Evolutionary conservation across 2,329 filamentous ascomycete genomes (phyloP), one percentile per base, ranked within the genome.

Genomic region (Grosmannia huntii): DNA sequence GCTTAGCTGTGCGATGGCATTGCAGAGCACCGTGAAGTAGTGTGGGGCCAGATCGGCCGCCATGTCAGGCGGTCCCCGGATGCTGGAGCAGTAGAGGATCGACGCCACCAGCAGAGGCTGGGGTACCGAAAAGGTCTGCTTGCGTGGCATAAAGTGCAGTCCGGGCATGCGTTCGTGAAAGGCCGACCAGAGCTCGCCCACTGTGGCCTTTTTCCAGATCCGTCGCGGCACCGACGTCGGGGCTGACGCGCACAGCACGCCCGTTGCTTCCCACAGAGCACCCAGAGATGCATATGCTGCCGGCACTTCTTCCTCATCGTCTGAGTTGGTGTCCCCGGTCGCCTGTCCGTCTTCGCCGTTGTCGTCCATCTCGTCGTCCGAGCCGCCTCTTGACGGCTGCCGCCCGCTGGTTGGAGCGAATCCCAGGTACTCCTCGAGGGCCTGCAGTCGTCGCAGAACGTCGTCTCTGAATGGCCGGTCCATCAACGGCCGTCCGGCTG

Each of bases 111-210:
- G 66, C 1, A 76, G 65, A 1, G 74, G 74, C 16, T 68, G 69
- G 0, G 74, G 74, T 0, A 69, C 68, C 0, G 73, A 75, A 33
- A 75, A 75, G 0, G 66, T 72, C 61, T 73, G 70, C 36, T 71
- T 74, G 23, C 67, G 69, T 0, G 74, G 73, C 12, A 76, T 67
- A 55, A 76, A 76, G 60, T 76, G 74, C 3, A 76, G 62, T 0
- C 72, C 72, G 0, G 72, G 73, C 69, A 75, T 74, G 38, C 69
- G 72, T 36, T 73, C 71, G 58, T 76, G 70, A 55, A 76, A 76
- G 21, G 57, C 53, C 27, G 48, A 33, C 60, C 61, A 61, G 5
- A 62, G 59, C n/a, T 49, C 55, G 19, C 55, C 53, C 4, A 62
- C 57, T 0, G 59, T 59, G n/a, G 41, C 25, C 23, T 54, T 53